Conservation (phyloP, 2,329 filamentous ascomycete species). For the Cordyceps pruinosa region DNA sequence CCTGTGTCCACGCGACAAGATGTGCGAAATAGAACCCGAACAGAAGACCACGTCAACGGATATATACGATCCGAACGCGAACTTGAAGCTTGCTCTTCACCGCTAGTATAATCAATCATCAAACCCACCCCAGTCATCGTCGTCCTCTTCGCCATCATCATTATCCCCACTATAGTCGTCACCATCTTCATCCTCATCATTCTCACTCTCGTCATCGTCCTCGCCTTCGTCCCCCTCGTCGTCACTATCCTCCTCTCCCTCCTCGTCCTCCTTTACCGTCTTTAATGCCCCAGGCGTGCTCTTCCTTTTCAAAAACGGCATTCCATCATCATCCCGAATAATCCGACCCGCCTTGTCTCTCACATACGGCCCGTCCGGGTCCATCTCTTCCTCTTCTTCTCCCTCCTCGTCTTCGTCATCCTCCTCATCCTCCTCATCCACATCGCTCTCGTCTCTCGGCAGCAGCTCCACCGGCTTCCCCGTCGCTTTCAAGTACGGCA, state of each 20-base stretch:
- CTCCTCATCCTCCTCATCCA: constrained; percentile 21
- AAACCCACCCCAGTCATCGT: constrained; percentile 13
- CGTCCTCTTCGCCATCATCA: background rate
- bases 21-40: background rate
- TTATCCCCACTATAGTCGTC: background rate
- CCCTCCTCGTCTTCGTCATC: constrained; percentile 16
- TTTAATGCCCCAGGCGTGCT: constrained; percentile 23
- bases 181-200: background rate
- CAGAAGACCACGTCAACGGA: too few relatives aligned
- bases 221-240: constrained; percentile 9
- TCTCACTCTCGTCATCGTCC: background rate
- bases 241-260: constrained; percentile 19
- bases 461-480: constrained; percentile 24
- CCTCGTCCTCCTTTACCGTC: constrained; percentile 25
- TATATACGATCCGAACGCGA: too few relatives aligned
- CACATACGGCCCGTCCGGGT: constrained; percentile 42
- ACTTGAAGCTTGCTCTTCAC: background rate
- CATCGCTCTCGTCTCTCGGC: constrained; percentile 26
- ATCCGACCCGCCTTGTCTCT: constrained; percentile 49
- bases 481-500: constrained; percentile 31
- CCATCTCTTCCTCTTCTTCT: background rate
- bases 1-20: background rate
- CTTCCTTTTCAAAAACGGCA: constrained; percentile 31
- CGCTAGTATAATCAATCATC: constrained; percentile 15
- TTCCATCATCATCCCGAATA: constrained; percentile 34